Base-by-base conservation (phyloP, 2,329 filamentous ascomycete genomes). In the Penicillium palitans region DNA sequence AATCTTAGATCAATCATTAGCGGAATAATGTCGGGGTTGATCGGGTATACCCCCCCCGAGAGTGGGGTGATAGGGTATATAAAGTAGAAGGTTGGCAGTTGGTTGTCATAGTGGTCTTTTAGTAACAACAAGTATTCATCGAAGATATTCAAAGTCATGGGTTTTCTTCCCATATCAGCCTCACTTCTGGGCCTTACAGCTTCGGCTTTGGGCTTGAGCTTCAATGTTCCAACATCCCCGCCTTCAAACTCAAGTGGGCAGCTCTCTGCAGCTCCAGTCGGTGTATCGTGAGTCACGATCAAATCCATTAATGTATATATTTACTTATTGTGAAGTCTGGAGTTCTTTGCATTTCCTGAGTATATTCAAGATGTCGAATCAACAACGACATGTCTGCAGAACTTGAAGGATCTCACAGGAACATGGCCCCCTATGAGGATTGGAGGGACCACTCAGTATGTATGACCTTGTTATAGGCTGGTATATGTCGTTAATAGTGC, bases 331-430 rank as follows among this genome's bases (percentile, higher is more conserved):
- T 31, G 0, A 39, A 81, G 79, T 1, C 78, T 83, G 54, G 82
- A 85, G 52, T 85, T 85, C 70, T 85, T 85, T 61, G 75, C 81
- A 0, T 85, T 83, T 52, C 83, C 83, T 0, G 78, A 74, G 0
- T 85, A 85, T 66, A 79, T 84, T 61, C 78, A 74, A 17, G 79
- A 83, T 60, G 80, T 85, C 15, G 76, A 76, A 0, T 74, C 80
- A 1, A 85, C 82, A 0, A 74, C 70, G 0, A 78, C 79, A 62
- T 85, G 83, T 59, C 72, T 85, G 6, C 67, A 78, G 25, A 84
- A 84, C 63, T 77, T 83, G 63, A 78, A 79, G 59, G 72, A 77
- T 13, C 58, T 84, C 48, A 80, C 78, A 0, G 83, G 82, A 2
- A 74, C 71, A 12, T 83, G 79, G 79, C 82, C 83, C 8, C 82